Percentiles rank a stretch among this genome's conserved stretches.
These are phyloP conservation scores for Rhodocollybia butyracea DNA, from an alignment of 768 basidiomycete species.

Conservation along the genomic window DNA sequence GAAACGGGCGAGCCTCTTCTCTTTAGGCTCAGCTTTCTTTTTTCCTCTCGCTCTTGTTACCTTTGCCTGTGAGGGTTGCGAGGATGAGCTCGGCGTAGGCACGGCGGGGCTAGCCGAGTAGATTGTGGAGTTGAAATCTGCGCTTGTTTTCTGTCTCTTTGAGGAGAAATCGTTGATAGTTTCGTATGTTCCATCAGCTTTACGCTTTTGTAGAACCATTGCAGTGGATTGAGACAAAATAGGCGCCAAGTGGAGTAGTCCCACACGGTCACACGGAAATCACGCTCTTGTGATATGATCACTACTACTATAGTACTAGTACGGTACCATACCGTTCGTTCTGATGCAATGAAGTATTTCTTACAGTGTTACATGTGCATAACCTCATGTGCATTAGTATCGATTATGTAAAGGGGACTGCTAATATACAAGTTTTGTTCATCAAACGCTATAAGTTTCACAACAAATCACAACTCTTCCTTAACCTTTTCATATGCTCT, in stretches of 20 bases:
- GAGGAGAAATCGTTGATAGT: background rate
- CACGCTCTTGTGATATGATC: no score
- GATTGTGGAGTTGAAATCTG: no score
- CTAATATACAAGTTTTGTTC: background rate
- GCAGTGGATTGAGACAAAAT: background rate
- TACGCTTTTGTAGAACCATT: slow-evolving; percentile 5
- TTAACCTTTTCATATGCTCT: slow-evolving; percentile 4
- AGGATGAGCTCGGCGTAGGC: background rate
- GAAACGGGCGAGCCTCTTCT: slow-evolving; percentile 4
- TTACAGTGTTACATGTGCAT: no score
- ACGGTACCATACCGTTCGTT: no score
- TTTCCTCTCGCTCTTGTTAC: background rate
- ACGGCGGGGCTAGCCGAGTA: background rate
- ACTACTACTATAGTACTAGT: no score
- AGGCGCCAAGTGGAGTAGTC: no score
- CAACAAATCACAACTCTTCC: background rate
- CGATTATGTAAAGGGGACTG: background rate
- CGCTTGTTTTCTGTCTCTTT: background rate
- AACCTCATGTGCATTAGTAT: no score
- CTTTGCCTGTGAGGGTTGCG: background rate
- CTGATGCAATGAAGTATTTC: no score
- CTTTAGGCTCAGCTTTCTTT: background rate
- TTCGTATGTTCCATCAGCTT: background rate
- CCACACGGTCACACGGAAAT: no score
- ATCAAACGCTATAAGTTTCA: background rate